A percentile compares a stretch with the other conserved stretches of the same genome.
These are phyloP conservation scores for Pelargonium cotyledonis DNA, from an alignment of 441 rosid genomes.

Conservation along the genomic window DNA sequence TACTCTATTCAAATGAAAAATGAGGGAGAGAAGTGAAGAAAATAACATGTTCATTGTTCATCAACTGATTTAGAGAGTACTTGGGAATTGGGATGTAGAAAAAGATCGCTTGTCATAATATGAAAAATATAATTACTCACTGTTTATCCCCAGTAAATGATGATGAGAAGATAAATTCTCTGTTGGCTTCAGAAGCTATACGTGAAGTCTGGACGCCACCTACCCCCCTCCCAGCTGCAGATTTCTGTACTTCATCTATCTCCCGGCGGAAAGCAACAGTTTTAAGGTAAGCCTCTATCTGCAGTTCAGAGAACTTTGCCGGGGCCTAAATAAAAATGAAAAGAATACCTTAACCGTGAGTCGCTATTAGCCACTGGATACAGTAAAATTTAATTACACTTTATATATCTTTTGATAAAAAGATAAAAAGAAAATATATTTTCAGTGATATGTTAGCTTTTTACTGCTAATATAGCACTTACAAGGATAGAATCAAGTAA, in stretches of 20 bases:
- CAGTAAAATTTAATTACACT: neutral
- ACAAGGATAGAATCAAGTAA: neutral
- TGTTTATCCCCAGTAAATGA: slow-evolving; percentile 83
- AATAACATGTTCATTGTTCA: slow-evolving; percentile 2
- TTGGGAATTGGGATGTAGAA: neutral
- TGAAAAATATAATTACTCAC: slow-evolving; percentile 40
- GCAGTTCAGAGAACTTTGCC: slow-evolving; percentile 81
- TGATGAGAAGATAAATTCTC: slow-evolving; percentile 89
- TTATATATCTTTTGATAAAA: neutral
- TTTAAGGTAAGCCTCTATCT: slow-evolving; percentile 90
- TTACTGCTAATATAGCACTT: neutral
- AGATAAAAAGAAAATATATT: neutral
- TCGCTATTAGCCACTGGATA: neutral
- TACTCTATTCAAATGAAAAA: slow-evolving; percentile 3
- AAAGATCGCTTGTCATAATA: slow-evolving; percentile 5
- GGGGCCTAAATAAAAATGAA: slow-evolving; percentile 56
- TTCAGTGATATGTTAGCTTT: neutral
- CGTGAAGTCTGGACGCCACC: slow-evolving; percentile 87
- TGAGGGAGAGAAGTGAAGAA: neutral
- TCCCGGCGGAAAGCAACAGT: slow-evolving; percentile 93
- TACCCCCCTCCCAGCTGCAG: slow-evolving; percentile 77
- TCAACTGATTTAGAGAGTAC: slow-evolving; percentile 5
- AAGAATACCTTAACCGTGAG: neutral
- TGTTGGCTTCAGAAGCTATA: slow-evolving; percentile 93
- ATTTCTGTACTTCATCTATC: slow-evolving; percentile 84